These are phyloP conservation scores for Solanum pinnatisectum DNA, from an alignment of 257 asterid genomes.

Conservation along the genomic window DNA sequence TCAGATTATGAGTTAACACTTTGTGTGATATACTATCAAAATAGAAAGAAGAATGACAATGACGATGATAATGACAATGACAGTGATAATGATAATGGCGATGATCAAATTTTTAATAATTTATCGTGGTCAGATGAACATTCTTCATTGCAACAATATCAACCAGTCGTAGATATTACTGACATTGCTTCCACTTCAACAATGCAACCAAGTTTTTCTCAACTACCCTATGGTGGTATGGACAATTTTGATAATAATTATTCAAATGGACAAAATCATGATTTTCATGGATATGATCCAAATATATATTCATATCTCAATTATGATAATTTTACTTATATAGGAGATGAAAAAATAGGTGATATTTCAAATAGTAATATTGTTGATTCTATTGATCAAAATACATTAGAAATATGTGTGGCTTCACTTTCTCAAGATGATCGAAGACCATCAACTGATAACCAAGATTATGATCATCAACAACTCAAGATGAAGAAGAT, in stretches of 20 bases:
- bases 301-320: background rate
- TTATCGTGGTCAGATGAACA: background rate
- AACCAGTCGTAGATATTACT: background rate
- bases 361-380: background rate
- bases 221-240: background rate
- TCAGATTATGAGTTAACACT: background rate
- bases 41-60: background rate
- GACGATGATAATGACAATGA: background rate
- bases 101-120: background rate
- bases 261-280: background rate
- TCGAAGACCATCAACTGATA: background rate
- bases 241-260: background rate
- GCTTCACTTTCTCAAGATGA: background rate
- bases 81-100: too few species aligned
- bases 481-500: background rate
- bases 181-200: background rate
- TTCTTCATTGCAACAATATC: background rate
- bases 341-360: background rate
- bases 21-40: background rate
- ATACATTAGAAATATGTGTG: background rate
- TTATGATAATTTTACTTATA: background rate
- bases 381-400: background rate
- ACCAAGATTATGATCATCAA: background rate
- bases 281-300: background rate
- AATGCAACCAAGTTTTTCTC: background rate